A percentile compares a stretch with the other conserved stretches of the same genome.
phyloP scores from a whole-genome alignment of 164 flowering plant species.

The Liquidambar formosana region DNA sequence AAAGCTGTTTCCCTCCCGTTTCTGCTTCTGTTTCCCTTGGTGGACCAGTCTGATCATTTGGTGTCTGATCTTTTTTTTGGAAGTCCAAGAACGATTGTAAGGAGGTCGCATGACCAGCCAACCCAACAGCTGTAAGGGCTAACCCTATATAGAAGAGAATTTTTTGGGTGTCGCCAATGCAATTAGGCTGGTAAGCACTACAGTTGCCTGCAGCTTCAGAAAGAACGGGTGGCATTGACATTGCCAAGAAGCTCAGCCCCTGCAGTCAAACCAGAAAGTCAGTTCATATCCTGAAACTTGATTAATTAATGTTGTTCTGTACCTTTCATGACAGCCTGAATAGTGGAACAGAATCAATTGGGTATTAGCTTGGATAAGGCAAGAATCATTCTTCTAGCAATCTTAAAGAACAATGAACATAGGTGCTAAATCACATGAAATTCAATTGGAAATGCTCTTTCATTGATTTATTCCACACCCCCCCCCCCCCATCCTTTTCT shows the following conservation, averaged over 20 bases:
- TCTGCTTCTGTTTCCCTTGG: too few species aligned
- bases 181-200: slow-evolving; percentile 23
- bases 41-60: neutral
- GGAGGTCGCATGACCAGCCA: slow-evolving; percentile 30
- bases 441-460: too few species aligned
- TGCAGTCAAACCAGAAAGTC: neutral
- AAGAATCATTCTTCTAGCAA: too few species aligned
- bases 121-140: slow-evolving; percentile 30
- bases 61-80: slow-evolving; percentile 7
- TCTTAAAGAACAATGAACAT: too few species aligned
- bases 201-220: slow-evolving; percentile 17
- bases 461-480: too few species aligned
- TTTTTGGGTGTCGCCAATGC: slow-evolving; percentile 32
- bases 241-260: slow-evolving; percentile 34
- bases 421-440: too few species aligned
- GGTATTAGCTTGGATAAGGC: too few species aligned
- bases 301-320: too few species aligned
- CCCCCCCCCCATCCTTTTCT: too few species aligned
- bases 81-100: slow-evolving; percentile 8
- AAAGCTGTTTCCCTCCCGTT: too few species aligned
- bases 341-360: neutral
- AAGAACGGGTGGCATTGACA: slow-evolving; percentile 40
- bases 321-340: too few species aligned
- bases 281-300: too few species aligned
- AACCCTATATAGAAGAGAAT: slow-evolving; percentile 28